phyloP scores from a whole-genome alignment of 495 filamentous ascomycete genomes.

The Penicillium mononematosum region DNA sequence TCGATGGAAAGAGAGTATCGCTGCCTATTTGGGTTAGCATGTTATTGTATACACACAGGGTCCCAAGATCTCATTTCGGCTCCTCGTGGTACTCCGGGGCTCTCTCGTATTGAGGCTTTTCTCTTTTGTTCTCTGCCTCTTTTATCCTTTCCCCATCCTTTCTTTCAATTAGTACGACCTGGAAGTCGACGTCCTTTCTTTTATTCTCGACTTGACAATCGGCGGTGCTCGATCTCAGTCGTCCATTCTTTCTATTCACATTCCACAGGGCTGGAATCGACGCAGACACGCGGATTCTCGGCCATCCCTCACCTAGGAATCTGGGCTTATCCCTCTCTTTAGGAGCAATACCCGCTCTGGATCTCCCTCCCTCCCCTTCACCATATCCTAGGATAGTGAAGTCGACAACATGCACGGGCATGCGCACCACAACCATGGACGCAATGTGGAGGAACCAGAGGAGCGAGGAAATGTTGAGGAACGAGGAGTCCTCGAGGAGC shows the following conservation, averaged over 20 bases:
- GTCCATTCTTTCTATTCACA: constrained; percentile 37
- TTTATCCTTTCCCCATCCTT: constrained; percentile 1
- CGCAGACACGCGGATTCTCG: constrained; percentile 18
- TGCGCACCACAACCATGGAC: constrained; percentile 26
- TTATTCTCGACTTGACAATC: constrained; percentile 23
- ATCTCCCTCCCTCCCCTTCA: constrained; percentile 1
- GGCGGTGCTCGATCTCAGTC: constrained; percentile 29
- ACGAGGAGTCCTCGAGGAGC: constrained; percentile 15
- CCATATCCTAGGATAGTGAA: constrained; percentile 4
- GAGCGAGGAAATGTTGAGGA: constrained; percentile 11
- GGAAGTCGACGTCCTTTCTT: constrained; percentile 34
- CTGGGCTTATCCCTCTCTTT: constrained; percentile 14
- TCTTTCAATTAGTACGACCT: constrained; percentile 22
- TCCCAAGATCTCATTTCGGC: constrained; percentile 11
- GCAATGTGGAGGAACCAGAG: constrained; percentile 20
- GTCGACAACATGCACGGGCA: constrained; percentile 32
- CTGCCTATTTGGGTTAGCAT: not conserved
- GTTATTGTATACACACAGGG: constrained; percentile 3
- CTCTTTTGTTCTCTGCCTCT: not conserved
- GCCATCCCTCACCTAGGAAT: constrained; percentile 28
- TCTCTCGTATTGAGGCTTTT: constrained; percentile 9
- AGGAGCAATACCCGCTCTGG: not conserved
- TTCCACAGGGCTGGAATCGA: constrained; percentile 24
- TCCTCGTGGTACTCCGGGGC: constrained; percentile 12
- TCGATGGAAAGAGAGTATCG: not conserved